Evolutionary conservation across 495 filamentous ascomycete species (phyloP).

Genomic region (Podospora bellae-mahoneyi): DNA sequence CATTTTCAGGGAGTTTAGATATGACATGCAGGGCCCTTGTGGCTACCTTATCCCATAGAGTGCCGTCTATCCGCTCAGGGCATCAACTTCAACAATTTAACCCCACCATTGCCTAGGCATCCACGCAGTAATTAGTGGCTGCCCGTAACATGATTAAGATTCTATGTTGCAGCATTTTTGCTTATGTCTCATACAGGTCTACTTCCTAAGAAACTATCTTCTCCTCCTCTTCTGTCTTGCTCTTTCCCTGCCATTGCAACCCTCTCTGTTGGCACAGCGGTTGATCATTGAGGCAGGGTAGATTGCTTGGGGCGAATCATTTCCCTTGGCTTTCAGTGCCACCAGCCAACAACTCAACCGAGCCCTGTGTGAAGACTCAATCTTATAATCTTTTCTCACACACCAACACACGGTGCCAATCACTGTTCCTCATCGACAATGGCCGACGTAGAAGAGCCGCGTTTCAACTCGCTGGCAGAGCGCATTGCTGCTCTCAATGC

Average conservation of each 20-base stretch:
- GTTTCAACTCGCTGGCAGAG: constrained; percentile 52
- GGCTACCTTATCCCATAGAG: background rate
- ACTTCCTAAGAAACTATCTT: background rate
- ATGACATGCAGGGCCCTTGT: background rate
- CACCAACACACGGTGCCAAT: background rate
- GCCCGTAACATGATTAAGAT: background rate
- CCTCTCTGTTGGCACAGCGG: background rate
- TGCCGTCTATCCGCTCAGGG: background rate
- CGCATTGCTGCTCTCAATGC: constrained; percentile 55
- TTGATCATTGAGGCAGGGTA: background rate
- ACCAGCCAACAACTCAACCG: background rate
- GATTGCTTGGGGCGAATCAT: background rate
- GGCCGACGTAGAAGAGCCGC: constrained; percentile 54
- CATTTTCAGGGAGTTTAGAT: background rate
- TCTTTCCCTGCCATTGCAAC: background rate
- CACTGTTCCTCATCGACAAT: constrained; percentile 28
- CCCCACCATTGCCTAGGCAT: background rate
- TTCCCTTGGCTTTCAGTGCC: constrained; percentile 2
- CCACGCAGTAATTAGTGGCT: background rate
- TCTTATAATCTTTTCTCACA: background rate
- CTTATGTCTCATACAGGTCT: background rate
- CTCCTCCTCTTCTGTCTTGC: background rate
- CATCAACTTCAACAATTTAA: background rate
- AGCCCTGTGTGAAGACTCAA: background rate
- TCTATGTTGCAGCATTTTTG: background rate